Evolutionary conservation across 2,329 filamentous ascomycete species (phyloP), one percentile per base, ranked within the genome.

Genomic region (Elsinoe australis): DNA sequence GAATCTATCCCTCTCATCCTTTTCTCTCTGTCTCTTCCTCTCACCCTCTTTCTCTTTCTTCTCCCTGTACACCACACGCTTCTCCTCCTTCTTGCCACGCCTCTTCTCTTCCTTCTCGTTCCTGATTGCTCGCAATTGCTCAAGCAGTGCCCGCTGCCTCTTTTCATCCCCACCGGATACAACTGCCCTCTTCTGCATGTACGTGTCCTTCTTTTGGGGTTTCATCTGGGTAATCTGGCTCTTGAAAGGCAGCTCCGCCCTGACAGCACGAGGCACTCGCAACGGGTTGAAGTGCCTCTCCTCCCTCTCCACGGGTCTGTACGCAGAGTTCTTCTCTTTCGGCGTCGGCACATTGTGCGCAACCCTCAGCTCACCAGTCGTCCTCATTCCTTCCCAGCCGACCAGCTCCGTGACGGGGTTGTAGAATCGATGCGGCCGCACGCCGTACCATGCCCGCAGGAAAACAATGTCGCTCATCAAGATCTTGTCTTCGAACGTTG

Each of bases 401-500:
- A 96, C 76, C 31, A 96, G 78, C 67, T 98, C 95, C 51, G 87
- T 92, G 48, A 94, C 89, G 1, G 88, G 86, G 67, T 96, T 95
- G 74, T 95, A 95, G 77, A 95, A 98, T 51, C 89, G 83, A 66
- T 88, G 88, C 1, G 92, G 92, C 61, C 88, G 88, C 66, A 98
- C 82, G 7, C 92, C 87, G 67, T 94, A 96, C 94, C 94, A 98
- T 1, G 92, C 90, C 41, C 92, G 80, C 31, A 98, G 70, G 73
- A 98, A 96, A 53, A 96, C 85, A 56, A 98, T 94, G 64, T 98
- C 92, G 65, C 82, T 87, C 78, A 95, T 88, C 45, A 98, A 75
- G 53, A 98, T 87, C 72, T 96, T 98, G 76, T 98, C 92, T 67
- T 98, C 92, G 58, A 98, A 98, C 0, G 92, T 96, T 18, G 92